Conservation (phyloP, 2,329 filamentous ascomycete species). For the Pseudocercospora ulei region DNA sequence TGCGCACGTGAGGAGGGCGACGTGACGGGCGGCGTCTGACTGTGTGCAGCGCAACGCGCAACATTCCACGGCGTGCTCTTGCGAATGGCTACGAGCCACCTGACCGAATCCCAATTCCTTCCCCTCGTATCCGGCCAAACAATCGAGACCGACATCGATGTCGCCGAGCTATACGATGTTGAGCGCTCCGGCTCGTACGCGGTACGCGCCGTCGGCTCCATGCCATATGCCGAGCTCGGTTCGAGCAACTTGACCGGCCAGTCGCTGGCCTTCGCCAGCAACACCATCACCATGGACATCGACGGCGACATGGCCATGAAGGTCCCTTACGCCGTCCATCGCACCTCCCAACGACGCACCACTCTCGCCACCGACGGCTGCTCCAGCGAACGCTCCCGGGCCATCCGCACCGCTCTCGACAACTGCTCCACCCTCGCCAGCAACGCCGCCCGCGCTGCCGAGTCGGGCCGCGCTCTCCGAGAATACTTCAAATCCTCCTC, state of each 20-base stretch:
- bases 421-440: slow-evolving; percentile 49
- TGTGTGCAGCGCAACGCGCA: slow-evolving; percentile 16
- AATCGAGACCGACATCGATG: slow-evolving; percentile 47
- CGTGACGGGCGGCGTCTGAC: not conserved
- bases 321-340: slow-evolving; percentile 20
- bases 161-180: slow-evolving; percentile 49
- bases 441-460: slow-evolving; percentile 45
- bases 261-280: slow-evolving; percentile 50
- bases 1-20: slow-evolving; percentile 7
- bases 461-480: slow-evolving; percentile 44
- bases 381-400: slow-evolving; percentile 40
- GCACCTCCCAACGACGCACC: slow-evolving; percentile 43
- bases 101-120: slow-evolving; percentile 45
- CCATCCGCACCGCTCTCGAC: slow-evolving; percentile 45
- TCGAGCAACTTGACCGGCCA: slow-evolving; percentile 46
- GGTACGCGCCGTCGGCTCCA: slow-evolving; percentile 48
- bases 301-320: slow-evolving; percentile 37
- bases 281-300: slow-evolving; percentile 49
- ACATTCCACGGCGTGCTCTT: slow-evolving; percentile 48
- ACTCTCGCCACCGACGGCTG: slow-evolving; percentile 46
- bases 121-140: slow-evolving; percentile 42
- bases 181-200: slow-evolving; percentile 47
- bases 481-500: slow-evolving; percentile 57
- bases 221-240: slow-evolving; percentile 48
- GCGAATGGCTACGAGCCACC: slow-evolving; percentile 40